Evolutionary conservation across 345 rosid genomes (phyloP).

Genomic region (Xanthoceras sorbifolium): DNA sequence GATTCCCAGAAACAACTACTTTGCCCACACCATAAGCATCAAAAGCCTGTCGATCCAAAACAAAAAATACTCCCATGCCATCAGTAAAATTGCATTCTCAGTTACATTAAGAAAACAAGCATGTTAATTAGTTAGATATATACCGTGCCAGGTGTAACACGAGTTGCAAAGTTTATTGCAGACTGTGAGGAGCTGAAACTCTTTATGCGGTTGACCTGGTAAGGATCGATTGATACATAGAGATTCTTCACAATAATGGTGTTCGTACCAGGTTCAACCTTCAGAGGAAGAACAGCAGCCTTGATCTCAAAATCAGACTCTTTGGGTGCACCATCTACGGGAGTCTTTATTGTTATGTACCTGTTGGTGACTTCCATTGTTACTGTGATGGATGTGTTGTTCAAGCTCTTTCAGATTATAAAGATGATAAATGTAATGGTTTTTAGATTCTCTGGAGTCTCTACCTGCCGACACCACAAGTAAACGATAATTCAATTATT

Average conservation of each 20-base stretch:
- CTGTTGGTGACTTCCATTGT: slow-evolving; percentile 43
- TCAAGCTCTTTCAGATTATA: background rate
- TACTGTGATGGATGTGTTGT: background rate
- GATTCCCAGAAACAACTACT: slow-evolving; percentile 51
- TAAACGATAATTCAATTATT: no score
- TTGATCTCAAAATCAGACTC: slow-evolving; percentile 45
- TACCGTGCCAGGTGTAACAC: slow-evolving; percentile 47
- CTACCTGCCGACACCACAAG: no score
- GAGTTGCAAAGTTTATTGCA: background rate
- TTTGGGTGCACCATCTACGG: slow-evolving; percentile 40
- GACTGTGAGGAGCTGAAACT: slow-evolving; percentile 40
- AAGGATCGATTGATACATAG: slow-evolving; percentile 56
- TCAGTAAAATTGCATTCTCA: no score
- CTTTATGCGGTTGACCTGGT: slow-evolving; percentile 61
- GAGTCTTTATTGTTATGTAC: slow-evolving; percentile 35
- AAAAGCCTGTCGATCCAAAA: slow-evolving; percentile 39
- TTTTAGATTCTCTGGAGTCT: no score
- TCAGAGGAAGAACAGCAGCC: slow-evolving; percentile 26
- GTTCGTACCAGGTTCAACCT: slow-evolving; percentile 29
- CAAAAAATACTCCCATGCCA: no score
- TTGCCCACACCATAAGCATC: slow-evolving; percentile 53
- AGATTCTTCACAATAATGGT: slow-evolving; percentile 47
- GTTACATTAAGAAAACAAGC: no score
- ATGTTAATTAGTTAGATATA: background rate
- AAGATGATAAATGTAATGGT: background rate